Base-by-base conservation (phyloP, 2,329 filamentous ascomycete genomes). In the Nemania sp. region DNA sequence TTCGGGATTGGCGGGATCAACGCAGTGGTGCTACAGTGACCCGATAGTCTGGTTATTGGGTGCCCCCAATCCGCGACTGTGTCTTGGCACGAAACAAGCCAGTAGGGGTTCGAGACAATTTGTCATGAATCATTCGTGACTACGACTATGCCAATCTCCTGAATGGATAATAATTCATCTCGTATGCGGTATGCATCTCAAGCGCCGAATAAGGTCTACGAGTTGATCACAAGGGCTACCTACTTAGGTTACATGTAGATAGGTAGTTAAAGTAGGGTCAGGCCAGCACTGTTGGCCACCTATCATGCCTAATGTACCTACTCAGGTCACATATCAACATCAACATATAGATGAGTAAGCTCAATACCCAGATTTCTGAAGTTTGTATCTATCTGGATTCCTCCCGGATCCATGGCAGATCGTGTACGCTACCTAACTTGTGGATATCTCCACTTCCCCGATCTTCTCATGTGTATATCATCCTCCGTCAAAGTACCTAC, bases 21-120 rank as follows among this genome's bases (percentile, higher is more conserved):
- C 15, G 12, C 18, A 40, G 49, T 52, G 39, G 35, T 45, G 59
- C 21, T 12, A 47, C 15, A 20, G 25, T 5, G 55, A 60, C 62
- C 62, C 62, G 60, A 42, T 29, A 63, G 53, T 40, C 46, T 52
- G 62, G 62, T 40, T n/a, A 55, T 57, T 54, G 60, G 60, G 42
- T 46, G 53, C 43, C 42, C 25, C 43, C 11, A 13, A 49, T 42
- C 20, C 39, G 39, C 45, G 25, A 48, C 42, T 39, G 13, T 51
- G 49, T 37, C 50, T 32, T 25, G 25, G 40, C 17, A 18, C 12
- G 39, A 43, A 62, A 42, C 34, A 42, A 15, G 12, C 39, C 40
- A 25, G 12, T 34, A n/a, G 34, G 17, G 34, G 13, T 6, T 2
- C 12, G 32, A 43, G 17, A 25, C 29, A 34, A 53, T 47, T 47